Evolutionary conservation across 345 rosid genomes (phyloP), one percentile per base, ranked within the genome.

Genomic region (Theobroma cacao): DNA sequence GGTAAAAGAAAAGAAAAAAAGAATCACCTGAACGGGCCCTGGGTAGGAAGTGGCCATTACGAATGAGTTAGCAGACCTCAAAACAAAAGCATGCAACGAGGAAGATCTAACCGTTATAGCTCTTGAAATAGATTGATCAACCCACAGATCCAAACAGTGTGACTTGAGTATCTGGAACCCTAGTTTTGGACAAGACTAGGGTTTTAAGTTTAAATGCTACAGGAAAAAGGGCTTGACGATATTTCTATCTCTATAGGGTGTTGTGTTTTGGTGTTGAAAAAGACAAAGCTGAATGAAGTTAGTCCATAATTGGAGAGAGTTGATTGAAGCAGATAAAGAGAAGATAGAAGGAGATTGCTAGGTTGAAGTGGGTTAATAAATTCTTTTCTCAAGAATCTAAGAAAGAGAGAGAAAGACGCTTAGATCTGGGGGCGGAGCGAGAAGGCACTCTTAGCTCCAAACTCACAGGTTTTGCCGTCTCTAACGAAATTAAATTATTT

Each of bases 21-120:
- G 20, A 77, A 60, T 67, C 30, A 48, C 74, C 74, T 70, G 75
- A 10, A 33, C 60, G 17, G 75, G 26, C 18, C 75, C 75, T 8
- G 75, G 75, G 38, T 48, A 71, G 3, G 75, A 71, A 71, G 43
- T 11, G 15, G 75, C 60, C 41, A 71, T 71, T 48, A 40, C 20
- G 60, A n/a, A 20, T 31, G 75, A 68, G 41, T n/a, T 18, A 18
- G 26, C 50, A 17, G 41, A 71, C 26, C 28, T 31, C 60, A 50
- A 48, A 70, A 70, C 22, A 18, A 70, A 28, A 70, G 40, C 74
- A 70, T 70, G 74, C 28, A 22, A 67, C n/a, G 7, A 9, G 20
- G 72, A 66, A 66, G 62, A 58, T 66, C 72, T 24, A 66, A 34
- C 6, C 10, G 20, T 38, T 6, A 34, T 2, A 63, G 22, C 2